phyloP scores from a whole-genome alignment of 2,329 filamentous ascomycete species.

The Sporothrix sp. region DNA sequence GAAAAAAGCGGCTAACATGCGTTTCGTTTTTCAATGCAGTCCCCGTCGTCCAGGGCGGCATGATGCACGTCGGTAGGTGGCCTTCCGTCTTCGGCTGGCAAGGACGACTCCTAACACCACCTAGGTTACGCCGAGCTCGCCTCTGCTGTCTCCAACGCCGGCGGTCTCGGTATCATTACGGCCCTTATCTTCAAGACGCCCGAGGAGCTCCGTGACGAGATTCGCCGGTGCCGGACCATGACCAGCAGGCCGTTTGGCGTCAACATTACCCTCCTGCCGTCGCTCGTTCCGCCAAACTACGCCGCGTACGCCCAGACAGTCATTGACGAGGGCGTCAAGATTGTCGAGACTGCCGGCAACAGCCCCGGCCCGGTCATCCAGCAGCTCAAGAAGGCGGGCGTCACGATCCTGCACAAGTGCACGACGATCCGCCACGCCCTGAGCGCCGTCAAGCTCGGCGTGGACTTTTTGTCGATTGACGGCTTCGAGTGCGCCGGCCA shows the following conservation, averaged over 20 bases:
- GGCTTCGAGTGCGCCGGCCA: conserved; percentile 94
- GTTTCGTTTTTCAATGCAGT: conserved; percentile 36
- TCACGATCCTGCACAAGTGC: conserved; percentile 89
- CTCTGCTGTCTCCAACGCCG: conserved; percentile 69
- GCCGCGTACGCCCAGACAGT: conserved; percentile 81
- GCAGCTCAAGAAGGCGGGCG: conserved; percentile 69
- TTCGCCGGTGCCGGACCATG: conserved; percentile 72
- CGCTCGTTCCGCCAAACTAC: conserved; percentile 86
- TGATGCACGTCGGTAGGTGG: conserved; percentile 36
- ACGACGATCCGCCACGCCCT: conserved; percentile 90
- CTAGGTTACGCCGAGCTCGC: conserved; percentile 71
- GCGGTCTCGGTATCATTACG: conserved; percentile 72
- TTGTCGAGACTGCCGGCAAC: conserved; percentile 53
- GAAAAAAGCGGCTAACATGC: conserved; percentile 23
- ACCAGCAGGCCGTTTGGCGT: conserved; percentile 78
- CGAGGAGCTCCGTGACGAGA: conserved; percentile 86
- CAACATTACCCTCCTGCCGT: conserved; percentile 87
- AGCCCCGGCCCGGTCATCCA: conserved; percentile 82
- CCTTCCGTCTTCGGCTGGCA: neutral
- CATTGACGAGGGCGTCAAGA: conserved; percentile 82
- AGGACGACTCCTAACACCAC: conserved; percentile 24
- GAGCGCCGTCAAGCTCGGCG: conserved; percentile 84
- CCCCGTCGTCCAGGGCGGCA: conserved; percentile 75
- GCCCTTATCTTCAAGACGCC: conserved; percentile 88
- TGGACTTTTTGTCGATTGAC: conserved; percentile 94